A percentile compares a stretch with the other conserved stretches of the same genome.
Evolutionary conservation across 164 flowering plant genomes (phyloP).

Genomic region (Aristolochia contorta): DNA sequence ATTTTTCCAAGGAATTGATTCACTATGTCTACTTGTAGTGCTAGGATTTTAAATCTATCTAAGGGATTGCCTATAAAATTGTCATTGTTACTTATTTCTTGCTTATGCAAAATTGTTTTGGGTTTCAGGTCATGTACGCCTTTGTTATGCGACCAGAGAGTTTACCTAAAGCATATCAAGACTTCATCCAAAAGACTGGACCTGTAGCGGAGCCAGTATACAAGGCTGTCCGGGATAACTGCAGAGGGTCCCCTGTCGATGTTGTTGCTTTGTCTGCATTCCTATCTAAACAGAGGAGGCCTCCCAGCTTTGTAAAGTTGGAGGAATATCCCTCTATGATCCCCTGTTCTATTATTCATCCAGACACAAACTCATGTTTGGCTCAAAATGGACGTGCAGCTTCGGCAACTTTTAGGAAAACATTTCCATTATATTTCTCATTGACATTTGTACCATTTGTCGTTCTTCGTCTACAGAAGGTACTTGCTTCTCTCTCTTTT

Average conservation of each 20-base stretch:
- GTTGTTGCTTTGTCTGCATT: conserved; percentile 58
- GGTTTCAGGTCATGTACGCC: conserved; percentile 83
- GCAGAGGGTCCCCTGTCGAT: conserved; percentile 74
- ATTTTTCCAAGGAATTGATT: too few species aligned
- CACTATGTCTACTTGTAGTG: too few species aligned
- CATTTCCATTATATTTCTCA: conserved; percentile 97
- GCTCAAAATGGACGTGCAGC: conserved; percentile 69
- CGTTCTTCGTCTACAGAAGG: conserved; percentile 86
- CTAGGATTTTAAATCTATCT: too few species aligned
- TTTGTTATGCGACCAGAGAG: conserved; percentile 98
- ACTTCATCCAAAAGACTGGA: conserved; percentile 92
- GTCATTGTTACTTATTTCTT: too few species aligned
- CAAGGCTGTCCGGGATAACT: conserved; percentile 84
- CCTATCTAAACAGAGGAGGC: conserved; percentile 36
- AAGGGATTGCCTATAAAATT: too few species aligned
- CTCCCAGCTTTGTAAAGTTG: conserved; percentile 33
- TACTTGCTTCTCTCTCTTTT: conserved; percentile 8
- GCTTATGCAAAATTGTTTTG: not conserved
- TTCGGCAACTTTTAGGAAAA: conserved; percentile 83
- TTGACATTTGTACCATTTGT: conserved; percentile 95
- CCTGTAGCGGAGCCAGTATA: conserved; percentile 91
- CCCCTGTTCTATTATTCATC: conserved; percentile 94
- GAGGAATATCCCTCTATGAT: conserved; percentile 70
- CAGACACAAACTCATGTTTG: conserved; percentile 66
- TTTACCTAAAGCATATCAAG: conserved; percentile 89